phyloP scores from a whole-genome alignment of 495 filamentous ascomycete species.

The Venustampulla echinocandica region DNA sequence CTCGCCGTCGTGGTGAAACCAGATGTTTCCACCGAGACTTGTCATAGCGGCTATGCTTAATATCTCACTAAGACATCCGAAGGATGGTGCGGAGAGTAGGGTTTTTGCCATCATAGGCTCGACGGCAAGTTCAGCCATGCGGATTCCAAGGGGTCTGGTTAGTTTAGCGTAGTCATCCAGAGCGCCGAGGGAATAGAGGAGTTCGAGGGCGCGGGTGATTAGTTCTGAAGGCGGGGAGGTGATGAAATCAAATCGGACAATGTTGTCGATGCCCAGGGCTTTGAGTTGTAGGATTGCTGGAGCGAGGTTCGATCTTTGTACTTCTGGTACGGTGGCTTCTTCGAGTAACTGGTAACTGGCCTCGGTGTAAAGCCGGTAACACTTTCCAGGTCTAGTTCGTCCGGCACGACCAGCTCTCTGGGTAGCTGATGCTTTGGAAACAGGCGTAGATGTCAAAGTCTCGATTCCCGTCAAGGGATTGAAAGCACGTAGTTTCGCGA shows the following conservation, averaged over 20 bases:
- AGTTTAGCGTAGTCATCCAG: slow-evolving; percentile 87
- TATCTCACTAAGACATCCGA: slow-evolving; percentile 76
- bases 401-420: slow-evolving; percentile 91
- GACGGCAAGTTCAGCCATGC: slow-evolving; percentile 92
- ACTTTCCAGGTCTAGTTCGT: slow-evolving; percentile 87
- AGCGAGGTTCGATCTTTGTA: slow-evolving; percentile 87
- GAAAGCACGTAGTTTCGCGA: slow-evolving; percentile 84
- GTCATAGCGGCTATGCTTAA: slow-evolving; percentile 94
- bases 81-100: slow-evolving; percentile 65
- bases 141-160: slow-evolving; percentile 72
- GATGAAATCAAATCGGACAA: slow-evolving; percentile 82
- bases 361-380: slow-evolving; percentile 88
- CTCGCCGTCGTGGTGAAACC: slow-evolving; percentile 69
- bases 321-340: slow-evolving; percentile 76
- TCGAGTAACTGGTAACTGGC: slow-evolving; percentile 58
- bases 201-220: slow-evolving; percentile 77
- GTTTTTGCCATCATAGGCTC: slow-evolving; percentile 97
- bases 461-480: slow-evolving; percentile 87
- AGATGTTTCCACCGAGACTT: slow-evolving; percentile 70
- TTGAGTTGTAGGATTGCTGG: slow-evolving; percentile 89
- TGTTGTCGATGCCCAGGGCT: slow-evolving; percentile 92
- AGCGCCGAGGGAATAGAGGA: slow-evolving; percentile 82
- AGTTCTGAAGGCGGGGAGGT: slow-evolving; percentile 84
- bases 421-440: slow-evolving; percentile 88
- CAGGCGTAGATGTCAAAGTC: slow-evolving; percentile 73